These are phyloP conservation scores for Magnusiomyces tetraspermus DNA, from an alignment of 1,139 yeast species.

Conservation along the genomic window DNA sequence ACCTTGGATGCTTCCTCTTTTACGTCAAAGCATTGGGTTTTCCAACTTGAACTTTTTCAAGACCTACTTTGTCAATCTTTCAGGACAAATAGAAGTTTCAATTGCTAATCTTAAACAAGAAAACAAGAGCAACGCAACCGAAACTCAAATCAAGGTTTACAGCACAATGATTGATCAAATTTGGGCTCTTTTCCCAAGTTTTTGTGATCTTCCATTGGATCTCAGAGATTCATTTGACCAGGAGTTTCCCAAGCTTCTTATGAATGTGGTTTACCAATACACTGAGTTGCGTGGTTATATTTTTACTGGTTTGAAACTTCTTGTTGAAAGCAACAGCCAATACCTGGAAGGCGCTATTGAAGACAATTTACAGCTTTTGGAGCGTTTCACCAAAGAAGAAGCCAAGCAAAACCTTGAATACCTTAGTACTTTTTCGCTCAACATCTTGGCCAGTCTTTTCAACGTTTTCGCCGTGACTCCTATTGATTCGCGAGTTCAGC, in stretches of 20 bases:
- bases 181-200: slow-evolving; percentile 85
- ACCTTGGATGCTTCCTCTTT: slow-evolving; percentile 91
- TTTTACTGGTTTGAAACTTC: slow-evolving; percentile 68
- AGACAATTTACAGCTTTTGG: slow-evolving; percentile 49
- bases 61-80: slow-evolving; percentile 56
- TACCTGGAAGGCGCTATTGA: slow-evolving; percentile 50
- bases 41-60: slow-evolving; percentile 61
- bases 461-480: slow-evolving; percentile 83
- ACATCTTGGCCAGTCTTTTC: slow-evolving; percentile 75
- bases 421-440: slow-evolving; percentile 56
- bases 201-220: slow-evolving; percentile 81
- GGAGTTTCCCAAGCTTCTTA: slow-evolving; percentile 64
- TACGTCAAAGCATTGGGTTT: slow-evolving; percentile 74
- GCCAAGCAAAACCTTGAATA: slow-evolving; percentile 53
- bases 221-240: slow-evolving; percentile 54
- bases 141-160: slow-evolving; percentile 64
- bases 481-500: slow-evolving; percentile 74
- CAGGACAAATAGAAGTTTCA: slow-evolving; percentile 46
- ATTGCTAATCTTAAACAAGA: slow-evolving; percentile 35
- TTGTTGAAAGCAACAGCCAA: slow-evolving; percentile 68
- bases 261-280: slow-evolving; percentile 65
- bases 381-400: slow-evolving; percentile 49
- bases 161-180: slow-evolving; percentile 80
- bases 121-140: slow-evolving; percentile 33
- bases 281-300: slow-evolving; percentile 68